Base-by-base conservation (phyloP, 164 flowering plant genomes). In the Annona cherimola region DNA sequence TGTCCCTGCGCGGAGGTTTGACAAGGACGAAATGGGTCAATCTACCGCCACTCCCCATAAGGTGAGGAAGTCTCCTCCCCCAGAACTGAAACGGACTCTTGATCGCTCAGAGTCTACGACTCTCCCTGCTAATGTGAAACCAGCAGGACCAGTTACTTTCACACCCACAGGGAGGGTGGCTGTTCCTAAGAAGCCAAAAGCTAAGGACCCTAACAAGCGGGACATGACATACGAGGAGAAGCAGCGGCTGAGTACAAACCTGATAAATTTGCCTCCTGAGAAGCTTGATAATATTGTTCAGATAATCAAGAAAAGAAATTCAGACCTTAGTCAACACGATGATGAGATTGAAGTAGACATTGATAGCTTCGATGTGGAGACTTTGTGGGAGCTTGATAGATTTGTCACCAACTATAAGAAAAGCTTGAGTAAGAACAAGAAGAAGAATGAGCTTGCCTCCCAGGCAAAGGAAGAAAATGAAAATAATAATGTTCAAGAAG, bases 271-370 rank as follows among this genome's bases (percentile, higher is more conserved):
- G 72, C 98, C 98, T 41, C 76, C 90, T 1, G 94, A 89, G 63
- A 90, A 91, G 83, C 79, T 93, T 67, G 96, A 88, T n/a, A 79
- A 76, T 26, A 83, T 93, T 76, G 87, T 93, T 59, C 88, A 89
- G 76, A 93, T 93, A 40, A 93, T 93, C 75, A 93, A 83, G 84
- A 90, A 82, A 78, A 85, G 93, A 74, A 91, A 84, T 72, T 77
- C 90, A 39, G 81, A 83, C 5, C 86, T 93, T 16, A 75, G 63
- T 75, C 96, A 91, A 71, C 78, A 87, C 57, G 94, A 93, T 69
- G 93, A 89, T 75, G 98, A 91, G 80, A 87, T 93, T 79, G 98
- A 93, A 77, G 91, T 93, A 67, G 98, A 93, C 71, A 93, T 93
- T 50, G 96, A 87, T 42, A 84, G 83, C 80, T 89, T 90, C 72